Evolutionary conservation across 2,329 filamentous ascomycete genomes (phyloP).

Genomic region (Pseudogymnoascus sp.): DNA sequence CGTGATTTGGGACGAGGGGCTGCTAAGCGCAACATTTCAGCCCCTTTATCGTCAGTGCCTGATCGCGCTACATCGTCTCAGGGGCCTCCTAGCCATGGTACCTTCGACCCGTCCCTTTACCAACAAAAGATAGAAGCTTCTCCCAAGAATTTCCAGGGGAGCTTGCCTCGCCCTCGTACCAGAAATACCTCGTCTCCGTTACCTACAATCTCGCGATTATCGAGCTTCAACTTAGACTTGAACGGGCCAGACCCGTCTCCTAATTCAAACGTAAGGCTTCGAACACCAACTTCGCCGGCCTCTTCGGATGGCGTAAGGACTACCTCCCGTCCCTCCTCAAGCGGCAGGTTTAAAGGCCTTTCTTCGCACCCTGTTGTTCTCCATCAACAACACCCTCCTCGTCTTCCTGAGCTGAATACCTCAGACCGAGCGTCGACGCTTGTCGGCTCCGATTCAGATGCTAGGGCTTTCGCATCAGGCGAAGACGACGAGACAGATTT

Average conservation of each 20-base stretch:
- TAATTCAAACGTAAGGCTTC: constrained; percentile 27
- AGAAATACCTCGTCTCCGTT: constrained; percentile 47
- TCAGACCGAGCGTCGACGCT: constrained; percentile 47
- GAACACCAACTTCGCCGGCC: constrained; percentile 23
- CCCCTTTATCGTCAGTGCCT: constrained; percentile 34
- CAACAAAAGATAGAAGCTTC: constrained; percentile 18
- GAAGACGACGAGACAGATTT: constrained; percentile 74
- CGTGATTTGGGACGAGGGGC: constrained; percentile 35
- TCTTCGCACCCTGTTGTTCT: constrained; percentile 19
- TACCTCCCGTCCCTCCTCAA: constrained; percentile 35
- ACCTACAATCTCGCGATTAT: constrained; percentile 44
- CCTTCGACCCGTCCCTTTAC: constrained; percentile 23
- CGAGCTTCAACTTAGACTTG: constrained; percentile 47
- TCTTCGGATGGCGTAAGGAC: constrained; percentile 25
- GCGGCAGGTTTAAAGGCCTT: constrained; percentile 34
- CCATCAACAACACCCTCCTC: constrained; percentile 17
- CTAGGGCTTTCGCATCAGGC: constrained; percentile 53
- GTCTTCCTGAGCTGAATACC: constrained; percentile 21
- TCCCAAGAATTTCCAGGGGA: constrained; percentile 21
- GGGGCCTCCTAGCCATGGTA: constrained; percentile 17
- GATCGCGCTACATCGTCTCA: constrained; percentile 22
- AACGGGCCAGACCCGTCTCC: constrained; percentile 38
- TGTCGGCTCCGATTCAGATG: constrained; percentile 61
- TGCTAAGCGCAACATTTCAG: constrained; percentile 46
- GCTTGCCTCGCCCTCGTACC: constrained; percentile 20